Evolutionary conservation across 371 early-diverging fungal genomes (phyloP).

Genomic region (Mortierella sp.): DNA sequence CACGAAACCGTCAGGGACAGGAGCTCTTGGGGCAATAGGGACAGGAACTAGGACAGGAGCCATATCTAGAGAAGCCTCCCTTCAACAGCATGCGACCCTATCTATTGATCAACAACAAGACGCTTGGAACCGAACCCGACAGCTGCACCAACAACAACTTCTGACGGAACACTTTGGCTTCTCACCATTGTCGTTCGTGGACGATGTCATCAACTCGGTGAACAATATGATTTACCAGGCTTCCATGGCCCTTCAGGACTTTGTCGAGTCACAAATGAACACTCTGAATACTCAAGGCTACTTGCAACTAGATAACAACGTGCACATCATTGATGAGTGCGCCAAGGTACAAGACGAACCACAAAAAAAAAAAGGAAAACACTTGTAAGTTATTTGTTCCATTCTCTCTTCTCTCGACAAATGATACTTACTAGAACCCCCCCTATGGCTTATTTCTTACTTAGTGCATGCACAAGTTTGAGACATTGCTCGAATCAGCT

Average conservation of each 20-base stretch:
- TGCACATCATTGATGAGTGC: slow-evolving; percentile 27
- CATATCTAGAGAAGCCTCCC: too few species aligned
- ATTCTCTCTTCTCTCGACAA: slow-evolving; percentile 3
- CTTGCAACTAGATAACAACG: background rate
- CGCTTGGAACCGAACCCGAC: slow-evolving; percentile 28
- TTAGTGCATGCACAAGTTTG: slow-evolving; percentile 68
- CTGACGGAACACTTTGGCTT: slow-evolving; percentile 80
- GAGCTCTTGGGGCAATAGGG: too few species aligned
- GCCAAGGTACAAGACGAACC: slow-evolving; percentile 45
- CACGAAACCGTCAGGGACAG: too few species aligned
- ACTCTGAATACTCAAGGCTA: slow-evolving; percentile 6
- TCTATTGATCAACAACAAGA: too few species aligned
- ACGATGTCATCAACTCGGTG: slow-evolving; percentile 78
- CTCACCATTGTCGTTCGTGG: slow-evolving; percentile 72
- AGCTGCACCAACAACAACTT: slow-evolving; percentile 57
- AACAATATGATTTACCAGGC: slow-evolving; percentile 75
- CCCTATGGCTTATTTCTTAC: too few species aligned
- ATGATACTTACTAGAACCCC: too few species aligned
- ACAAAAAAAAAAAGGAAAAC: too few species aligned
- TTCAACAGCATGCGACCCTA: too few species aligned
- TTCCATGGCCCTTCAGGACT: slow-evolving; percentile 67
- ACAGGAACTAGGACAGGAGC: too few species aligned
- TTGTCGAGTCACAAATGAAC: slow-evolving; percentile 59
- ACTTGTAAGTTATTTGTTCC: too few species aligned
- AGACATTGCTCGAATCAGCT: slow-evolving; percentile 76